phyloP scores from a whole-genome alignment of 768 basidiomycete genomes.

The Trametes sanguinea region DNA sequence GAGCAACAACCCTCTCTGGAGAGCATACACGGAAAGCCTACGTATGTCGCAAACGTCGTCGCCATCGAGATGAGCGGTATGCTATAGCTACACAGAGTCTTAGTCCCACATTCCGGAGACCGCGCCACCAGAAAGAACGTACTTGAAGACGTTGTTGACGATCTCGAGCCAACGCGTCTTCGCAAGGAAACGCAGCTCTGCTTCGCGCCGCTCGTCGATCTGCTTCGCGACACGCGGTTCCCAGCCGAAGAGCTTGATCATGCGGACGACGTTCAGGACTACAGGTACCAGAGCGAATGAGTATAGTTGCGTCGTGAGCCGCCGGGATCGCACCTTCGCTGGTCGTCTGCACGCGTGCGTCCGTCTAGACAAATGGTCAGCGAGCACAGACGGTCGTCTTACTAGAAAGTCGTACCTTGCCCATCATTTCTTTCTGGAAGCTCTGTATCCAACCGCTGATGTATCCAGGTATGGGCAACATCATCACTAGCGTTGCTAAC shows the following conservation, averaged over 20 bases:
- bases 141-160: slow-evolving; percentile 47
- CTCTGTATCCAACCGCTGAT: slow-evolving; percentile 39
- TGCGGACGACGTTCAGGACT: slow-evolving; percentile 43
- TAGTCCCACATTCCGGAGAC: neutral
- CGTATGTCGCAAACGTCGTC: slow-evolving; percentile 60
- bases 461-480: slow-evolving; percentile 46
- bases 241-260: slow-evolving; percentile 53
- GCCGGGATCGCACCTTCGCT: neutral
- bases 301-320: too few relatives aligned
- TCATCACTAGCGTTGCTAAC: slow-evolving; percentile 39
- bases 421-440: slow-evolving; percentile 43
- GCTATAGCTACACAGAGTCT: slow-evolving; percentile 42
- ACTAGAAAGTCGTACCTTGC: slow-evolving; percentile 32
- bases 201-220: slow-evolving; percentile 58
- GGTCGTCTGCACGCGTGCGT: slow-evolving; percentile 44
- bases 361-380: slow-evolving; percentile 36
- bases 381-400: neutral
- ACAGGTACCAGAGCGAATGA: neutral
- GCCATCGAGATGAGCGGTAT: slow-evolving; percentile 70
- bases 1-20: neutral
- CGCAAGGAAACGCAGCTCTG: slow-evolving; percentile 58
- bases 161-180: slow-evolving; percentile 54
- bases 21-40: slow-evolving; percentile 34
- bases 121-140: slow-evolving; percentile 14
- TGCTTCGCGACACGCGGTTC: slow-evolving; percentile 49